Evolutionary conservation across 2,329 filamentous ascomycete species (phyloP), one percentile per base, ranked within the genome.

Genomic region (Pseudofabraea citricarpa): DNA sequence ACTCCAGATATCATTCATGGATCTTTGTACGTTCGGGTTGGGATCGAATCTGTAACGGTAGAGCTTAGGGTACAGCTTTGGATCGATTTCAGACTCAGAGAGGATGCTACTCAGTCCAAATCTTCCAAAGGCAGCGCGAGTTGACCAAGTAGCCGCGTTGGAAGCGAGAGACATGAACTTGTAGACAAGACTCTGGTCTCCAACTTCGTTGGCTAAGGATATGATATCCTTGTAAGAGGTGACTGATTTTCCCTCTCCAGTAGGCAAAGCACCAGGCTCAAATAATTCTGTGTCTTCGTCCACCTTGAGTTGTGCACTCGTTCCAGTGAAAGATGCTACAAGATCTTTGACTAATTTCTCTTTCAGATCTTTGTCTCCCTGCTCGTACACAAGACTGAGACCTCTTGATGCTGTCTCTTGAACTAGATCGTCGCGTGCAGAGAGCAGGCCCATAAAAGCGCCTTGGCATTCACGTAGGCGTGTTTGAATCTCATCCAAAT

Each of bases 221-320:
- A 98, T 87, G 53, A 98, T 97, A 59, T 98, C 93, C 61, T 95
- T 95, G 70, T 98, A 98, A 0, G 91, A 97, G 0, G 89, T 96
- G 43, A 97, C 79, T 0, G 90, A 90, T 53, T 77, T 88, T 6
- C 90, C 90, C 51, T 95, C 89, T 3, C 90, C 89, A 0, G 90
- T 97, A 0, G 90, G 90, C 10, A 97, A 66, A 2, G 88, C 87
- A 5, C 93, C 93, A 1, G 87, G 85, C 46, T 97, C 91, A 54
- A 97, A 97, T 1, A 98, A 72, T 62, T 97, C 87, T 0, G 93
- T 98, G 41, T 97, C 89, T 29, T 86, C 81, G 20, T 89, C 87
- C 2, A 98, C 90, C 56, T 88, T 94, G 45, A 93, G 80, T 51
- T 80, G 76, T 0, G 84, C 74, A 37, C 79, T 81, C 31, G 80